Base-by-base conservation (phyloP, 352 stramenopile genomes). In the Globisporangium uncinulatum region DNA sequence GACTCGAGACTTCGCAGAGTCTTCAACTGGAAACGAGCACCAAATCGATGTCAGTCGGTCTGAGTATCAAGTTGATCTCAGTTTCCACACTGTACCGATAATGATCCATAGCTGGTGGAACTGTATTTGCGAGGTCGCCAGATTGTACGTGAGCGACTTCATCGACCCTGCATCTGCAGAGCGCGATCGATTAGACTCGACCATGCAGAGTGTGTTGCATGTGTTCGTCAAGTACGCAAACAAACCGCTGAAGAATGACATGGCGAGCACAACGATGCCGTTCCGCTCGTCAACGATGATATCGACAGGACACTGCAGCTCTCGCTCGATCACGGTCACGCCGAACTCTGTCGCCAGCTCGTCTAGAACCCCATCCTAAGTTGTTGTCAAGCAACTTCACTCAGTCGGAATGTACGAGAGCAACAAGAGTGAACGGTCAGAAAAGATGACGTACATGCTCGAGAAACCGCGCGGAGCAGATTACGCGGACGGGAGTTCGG, bases 281-380 rank as follows among this genome's bases (percentile, higher is more conserved):
- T 86, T 89, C 49, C 66, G 66, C 37, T 92, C 81, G 41, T 92
- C 81, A 6, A 92, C 55, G n/a, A 89, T 36, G 14, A 89, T 61
- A 54, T 84, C 75, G 44, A 92, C 71, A 13, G 71, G 72, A 37
- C 58, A 31, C 21, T 64, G 65, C 19, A 92, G 61, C 42, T 89
- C 68, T 59, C 81, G 68, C 50, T 92, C 81, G 54, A 88, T 70
- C 20, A 89, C 71, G 15, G 57, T 71, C 17, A 92, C 68, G 9
- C 61, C 61, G 7, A 76, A 68, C 34, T 89, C 75, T 6, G 73
- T 81, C 20, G 66, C 79, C 3, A 92, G 54, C n/a, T 84, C 69
- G 45, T 87, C 77, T 13, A 92, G 63, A 31, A 88, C 53, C 17
- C 74, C 73, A 49, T 86, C 78, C 79, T 92, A 31, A 10, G 0